Evolutionary conservation across 2,329 filamentous ascomycete species (phyloP).

Genomic region (Verticillium tricorpus): DNA sequence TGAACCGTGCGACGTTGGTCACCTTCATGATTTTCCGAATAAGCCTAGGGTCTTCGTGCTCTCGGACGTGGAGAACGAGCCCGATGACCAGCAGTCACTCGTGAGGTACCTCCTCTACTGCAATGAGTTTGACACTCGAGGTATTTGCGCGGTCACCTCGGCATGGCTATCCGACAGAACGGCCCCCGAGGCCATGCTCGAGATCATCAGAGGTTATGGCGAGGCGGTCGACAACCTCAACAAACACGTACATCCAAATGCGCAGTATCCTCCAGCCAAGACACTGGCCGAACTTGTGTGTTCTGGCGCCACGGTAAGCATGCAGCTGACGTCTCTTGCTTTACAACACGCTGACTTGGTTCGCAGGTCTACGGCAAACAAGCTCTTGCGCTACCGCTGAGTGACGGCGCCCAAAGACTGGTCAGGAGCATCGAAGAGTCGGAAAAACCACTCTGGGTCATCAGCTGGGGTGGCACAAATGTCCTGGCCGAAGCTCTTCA

Average conservation of each 20-base stretch:
- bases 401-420: conserved; percentile 36
- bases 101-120: conserved; percentile 38
- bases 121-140: conserved; percentile 39
- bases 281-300: too few species aligned
- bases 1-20: too few species aligned
- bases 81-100: conserved; percentile 38
- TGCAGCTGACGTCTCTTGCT: too few species aligned
- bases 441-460: conserved; percentile 42
- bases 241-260: conserved; percentile 37
- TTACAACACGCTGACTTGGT: conserved; percentile 23
- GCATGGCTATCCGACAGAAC: conserved; percentile 38
- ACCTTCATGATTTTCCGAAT: too few species aligned
- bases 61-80: conserved; percentile 40
- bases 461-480: conserved; percentile 49
- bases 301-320: too few species aligned
- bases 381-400: conserved; percentile 22
- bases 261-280: conserved; percentile 26
- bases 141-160: conserved; percentile 37
- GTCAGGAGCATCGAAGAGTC: conserved; percentile 17
- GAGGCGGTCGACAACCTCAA: conserved; percentile 42
- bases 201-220: conserved; percentile 36
- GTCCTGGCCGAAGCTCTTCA: conserved; percentile 43
- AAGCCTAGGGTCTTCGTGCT: conserved; percentile 33
- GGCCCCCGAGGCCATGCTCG: conserved; percentile 23
- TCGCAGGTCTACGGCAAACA: conserved; percentile 24